These are phyloP conservation scores for Hypoxylon lienhwacheense DNA, from an alignment of 495 filamentous ascomycete species.

Conservation along the genomic window DNA sequence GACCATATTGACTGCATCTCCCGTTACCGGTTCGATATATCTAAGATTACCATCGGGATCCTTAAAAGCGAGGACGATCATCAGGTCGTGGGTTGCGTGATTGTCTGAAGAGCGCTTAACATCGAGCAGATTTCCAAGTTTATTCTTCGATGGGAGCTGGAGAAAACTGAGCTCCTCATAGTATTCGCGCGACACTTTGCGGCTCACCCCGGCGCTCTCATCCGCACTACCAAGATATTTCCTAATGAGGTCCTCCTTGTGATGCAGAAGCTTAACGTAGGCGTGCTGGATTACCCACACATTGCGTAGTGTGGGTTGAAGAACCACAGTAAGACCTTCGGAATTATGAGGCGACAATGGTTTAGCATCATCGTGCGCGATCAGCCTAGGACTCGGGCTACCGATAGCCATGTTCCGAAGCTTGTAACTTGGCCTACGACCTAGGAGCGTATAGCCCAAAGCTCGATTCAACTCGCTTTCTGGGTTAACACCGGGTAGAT, in stretches of 20 bases:
- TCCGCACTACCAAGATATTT: conserved; percentile 3
- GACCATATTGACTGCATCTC: background rate
- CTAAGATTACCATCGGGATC: background rate
- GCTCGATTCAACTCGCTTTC: conserved; percentile 6
- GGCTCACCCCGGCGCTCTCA: background rate
- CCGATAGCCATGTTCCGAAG: conserved; percentile 10
- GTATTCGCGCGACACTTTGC: conserved; percentile 26
- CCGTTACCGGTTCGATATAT: conserved; percentile 16
- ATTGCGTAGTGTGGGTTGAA: conserved; percentile 25
- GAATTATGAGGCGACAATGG: background rate
- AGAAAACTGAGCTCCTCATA: conserved; percentile 18
- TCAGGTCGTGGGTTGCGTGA: conserved; percentile 15
- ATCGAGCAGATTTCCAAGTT: conserved; percentile 26
- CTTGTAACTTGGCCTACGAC: conserved; percentile 15
- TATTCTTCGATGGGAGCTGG: conserved; percentile 19
- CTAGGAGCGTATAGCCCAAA: background rate
- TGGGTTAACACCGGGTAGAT: conserved; percentile 7
- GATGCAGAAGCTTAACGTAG: conserved; percentile 5
- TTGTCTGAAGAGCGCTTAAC: conserved; percentile 22
- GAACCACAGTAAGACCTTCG: background rate
- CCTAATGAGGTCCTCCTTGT: conserved; percentile 24
- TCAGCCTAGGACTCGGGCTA: conserved; percentile 1
- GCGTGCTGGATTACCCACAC: conserved; percentile 29
- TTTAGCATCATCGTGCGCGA: background rate
- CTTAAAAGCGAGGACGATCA: conserved; percentile 5